Percentiles rank a stretch among this genome's conserved stretches.
These are phyloP conservation scores for Ophiosphaerella narmari DNA, from an alignment of 2,329 filamentous ascomycete genomes.

Conservation along the genomic window DNA sequence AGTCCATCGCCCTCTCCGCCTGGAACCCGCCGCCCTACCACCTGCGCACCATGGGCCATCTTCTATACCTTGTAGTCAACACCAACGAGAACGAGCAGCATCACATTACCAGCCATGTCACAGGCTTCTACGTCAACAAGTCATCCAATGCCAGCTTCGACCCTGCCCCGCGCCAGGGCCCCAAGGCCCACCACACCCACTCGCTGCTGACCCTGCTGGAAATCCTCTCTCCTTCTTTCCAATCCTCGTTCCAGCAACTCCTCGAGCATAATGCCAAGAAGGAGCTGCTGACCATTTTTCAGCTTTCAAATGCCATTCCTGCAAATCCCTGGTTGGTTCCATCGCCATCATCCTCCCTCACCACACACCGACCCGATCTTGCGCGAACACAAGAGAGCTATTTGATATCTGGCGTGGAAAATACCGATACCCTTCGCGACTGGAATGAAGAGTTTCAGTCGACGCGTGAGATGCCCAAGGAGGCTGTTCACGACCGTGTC, in stretches of 20 bases:
- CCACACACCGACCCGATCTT: conserved; percentile 78
- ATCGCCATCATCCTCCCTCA: conserved; percentile 65
- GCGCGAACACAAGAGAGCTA: conserved; percentile 92
- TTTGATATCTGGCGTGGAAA: conserved; percentile 86
- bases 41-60: conserved; percentile 86
- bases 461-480: conserved; percentile 89
- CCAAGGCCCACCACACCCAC: conserved; percentile 80
- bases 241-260: conserved; percentile 72
- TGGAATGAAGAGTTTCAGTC: conserved; percentile 99
- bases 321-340: conserved; percentile 91
- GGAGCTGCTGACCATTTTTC: conserved; percentile 90
- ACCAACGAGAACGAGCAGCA: conserved; percentile 95
- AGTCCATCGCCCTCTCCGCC: conserved; percentile 82
- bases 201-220: conserved; percentile 82
- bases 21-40: conserved; percentile 98
- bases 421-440: conserved; percentile 90
- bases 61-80: conserved; percentile 85
- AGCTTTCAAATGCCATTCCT: conserved; percentile 92
- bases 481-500: conserved; percentile 91
- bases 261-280: conserved; percentile 84
- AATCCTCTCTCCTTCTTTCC: conserved; percentile 82
- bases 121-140: conserved; percentile 96
- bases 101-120: conserved; percentile 90
- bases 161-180: conserved; percentile 76
- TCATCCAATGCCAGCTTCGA: conserved; percentile 96